phyloP scores from a whole-genome alignment of 228 moss, liverwort and hornwort genomes.

The Sphagnum magellanicum region DNA sequence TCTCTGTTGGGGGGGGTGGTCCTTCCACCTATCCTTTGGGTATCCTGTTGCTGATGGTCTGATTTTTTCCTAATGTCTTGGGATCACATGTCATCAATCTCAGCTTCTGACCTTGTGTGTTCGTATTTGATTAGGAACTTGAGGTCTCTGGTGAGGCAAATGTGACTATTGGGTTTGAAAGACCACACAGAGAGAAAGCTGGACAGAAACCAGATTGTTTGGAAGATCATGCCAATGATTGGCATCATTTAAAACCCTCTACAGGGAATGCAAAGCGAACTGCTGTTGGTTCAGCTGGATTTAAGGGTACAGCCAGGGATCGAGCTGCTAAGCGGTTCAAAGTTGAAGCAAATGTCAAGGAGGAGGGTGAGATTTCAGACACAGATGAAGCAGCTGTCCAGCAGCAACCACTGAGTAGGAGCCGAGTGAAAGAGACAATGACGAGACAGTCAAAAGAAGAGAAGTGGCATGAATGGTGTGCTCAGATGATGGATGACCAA shows the following conservation, averaged over 20 bases:
- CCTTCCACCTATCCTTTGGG: no score
- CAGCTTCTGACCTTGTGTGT: no score
- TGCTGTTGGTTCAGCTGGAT: constrained; percentile 36
- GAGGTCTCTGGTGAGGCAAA: constrained; percentile 79
- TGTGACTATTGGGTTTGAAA: constrained; percentile 43
- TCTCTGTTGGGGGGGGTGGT: no score
- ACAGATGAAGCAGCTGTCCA: constrained; percentile 80
- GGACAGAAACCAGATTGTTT: constrained; percentile 58
- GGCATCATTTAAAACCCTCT: constrained; percentile 39
- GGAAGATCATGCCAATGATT: constrained; percentile 60
- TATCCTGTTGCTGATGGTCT: no score
- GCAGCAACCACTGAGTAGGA: constrained; percentile 52
- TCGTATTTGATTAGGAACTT: constrained; percentile 48
- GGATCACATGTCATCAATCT: no score
- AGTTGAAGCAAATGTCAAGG: constrained; percentile 60
- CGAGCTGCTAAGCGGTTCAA: constrained; percentile 56
- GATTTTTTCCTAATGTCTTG: no score
- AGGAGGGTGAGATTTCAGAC: constrained; percentile 61
- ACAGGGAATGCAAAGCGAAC: constrained; percentile 41
- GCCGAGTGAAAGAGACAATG: constrained; percentile 42
- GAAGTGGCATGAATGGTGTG: constrained; percentile 99
- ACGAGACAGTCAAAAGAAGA: constrained; percentile 82
- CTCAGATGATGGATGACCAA: constrained; percentile 93
- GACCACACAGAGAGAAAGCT: constrained; percentile 44
- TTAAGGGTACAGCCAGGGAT: constrained; percentile 55